phyloP scores from a whole-genome alignment of 1,139 yeast species.

The Eremothecium gossypii region DNA sequence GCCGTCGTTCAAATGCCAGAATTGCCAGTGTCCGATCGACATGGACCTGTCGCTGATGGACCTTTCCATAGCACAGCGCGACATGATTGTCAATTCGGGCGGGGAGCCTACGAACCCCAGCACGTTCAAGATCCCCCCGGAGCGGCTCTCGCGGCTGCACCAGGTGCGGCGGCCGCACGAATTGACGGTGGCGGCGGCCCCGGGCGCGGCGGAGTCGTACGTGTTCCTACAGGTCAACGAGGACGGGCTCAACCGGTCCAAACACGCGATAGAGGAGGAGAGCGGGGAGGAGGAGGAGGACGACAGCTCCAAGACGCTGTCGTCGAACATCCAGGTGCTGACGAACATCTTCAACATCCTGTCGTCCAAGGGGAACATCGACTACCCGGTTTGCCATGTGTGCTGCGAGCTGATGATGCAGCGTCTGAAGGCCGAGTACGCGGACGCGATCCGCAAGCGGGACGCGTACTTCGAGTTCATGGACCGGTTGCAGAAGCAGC shows the following conservation, averaged over 20 bases:
- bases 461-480: constrained; percentile 69
- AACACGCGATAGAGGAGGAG: constrained; percentile 10
- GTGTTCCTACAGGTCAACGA: constrained; percentile 21
- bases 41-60: constrained; percentile 47
- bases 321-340: constrained; percentile 38
- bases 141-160: constrained; percentile 29
- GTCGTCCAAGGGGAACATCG: constrained; percentile 67
- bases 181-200: constrained; percentile 8
- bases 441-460: constrained; percentile 66
- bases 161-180: constrained; percentile 15
- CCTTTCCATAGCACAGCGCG: constrained; percentile 44
- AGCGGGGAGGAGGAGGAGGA: constrained; percentile 15
- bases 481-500: constrained; percentile 54
- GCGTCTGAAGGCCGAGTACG: constrained; percentile 63
- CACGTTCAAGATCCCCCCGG: constrained; percentile 28
- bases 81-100: constrained; percentile 33
- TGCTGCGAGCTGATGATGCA: constrained; percentile 64
- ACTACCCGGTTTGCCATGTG: constrained; percentile 80
- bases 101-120: constrained; percentile 14
- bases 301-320: constrained; percentile 27
- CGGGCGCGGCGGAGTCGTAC: constrained; percentile 22
- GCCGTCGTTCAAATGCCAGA: constrained; percentile 37
- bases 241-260: constrained; percentile 16
- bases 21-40: constrained; percentile 49
- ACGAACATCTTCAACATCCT: constrained; percentile 58